A percentile compares a stretch with the other conserved stretches of the same genome.
Conservation (phyloP, 257 asterid genomes). For the Linaria vulgaris region DNA sequence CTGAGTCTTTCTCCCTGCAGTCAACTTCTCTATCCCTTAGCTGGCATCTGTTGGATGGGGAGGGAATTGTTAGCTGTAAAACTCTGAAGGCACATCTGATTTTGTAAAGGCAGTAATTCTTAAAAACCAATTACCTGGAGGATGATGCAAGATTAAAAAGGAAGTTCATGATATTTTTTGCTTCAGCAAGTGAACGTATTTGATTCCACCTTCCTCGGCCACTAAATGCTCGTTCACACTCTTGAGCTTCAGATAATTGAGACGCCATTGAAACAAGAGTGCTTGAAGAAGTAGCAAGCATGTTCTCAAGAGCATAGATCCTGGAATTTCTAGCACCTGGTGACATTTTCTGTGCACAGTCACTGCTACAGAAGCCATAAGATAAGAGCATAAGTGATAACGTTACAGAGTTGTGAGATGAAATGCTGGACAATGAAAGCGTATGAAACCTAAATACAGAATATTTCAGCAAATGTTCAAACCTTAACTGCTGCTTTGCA, state of each 20-base stretch:
- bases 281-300: constrained; percentile 93
- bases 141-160: constrained; percentile 76
- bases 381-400: constrained; percentile 13
- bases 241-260: constrained; percentile 96
- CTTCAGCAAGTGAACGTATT: constrained; percentile 84
- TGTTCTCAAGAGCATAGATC: constrained; percentile 85
- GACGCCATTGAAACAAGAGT: constrained; percentile 94
- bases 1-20: constrained; percentile 83
- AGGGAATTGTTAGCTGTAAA: constrained; percentile 12
- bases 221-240: constrained; percentile 89
- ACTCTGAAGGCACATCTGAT: constrained; percentile 10
- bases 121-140: constrained; percentile 55
- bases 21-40: constrained; percentile 80
- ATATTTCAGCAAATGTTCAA: constrained; percentile 24
- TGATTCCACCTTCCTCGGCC: constrained; percentile 98
- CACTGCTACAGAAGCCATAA: constrained; percentile 40
- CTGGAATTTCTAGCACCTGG: constrained; percentile 98
- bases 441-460: constrained; percentile 4
- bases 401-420: neutral
- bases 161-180: constrained; percentile 80
- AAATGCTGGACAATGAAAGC: neutral
- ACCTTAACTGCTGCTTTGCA: constrained; percentile 66
- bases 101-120: constrained; percentile 13
- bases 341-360: constrained; percentile 64
- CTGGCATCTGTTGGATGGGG: constrained; percentile 52